Base-by-base conservation (phyloP, 331 rosid genomes). In the Phaseolus coccineus region DNA sequence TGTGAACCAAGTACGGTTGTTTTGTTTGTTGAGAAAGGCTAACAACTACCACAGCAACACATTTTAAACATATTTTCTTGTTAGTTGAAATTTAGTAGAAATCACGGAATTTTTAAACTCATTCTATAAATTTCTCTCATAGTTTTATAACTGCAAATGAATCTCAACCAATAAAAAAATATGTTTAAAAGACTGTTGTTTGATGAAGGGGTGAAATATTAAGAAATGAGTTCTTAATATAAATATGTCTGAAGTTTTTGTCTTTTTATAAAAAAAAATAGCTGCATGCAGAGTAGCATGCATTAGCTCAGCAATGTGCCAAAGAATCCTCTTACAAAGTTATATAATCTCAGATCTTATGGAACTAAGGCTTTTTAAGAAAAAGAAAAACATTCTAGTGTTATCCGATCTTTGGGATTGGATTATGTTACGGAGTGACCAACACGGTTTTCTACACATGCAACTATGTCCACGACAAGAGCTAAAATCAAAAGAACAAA, bases 391-490 rank as follows among this genome's bases (percentile, higher is more conserved):
- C 3, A 9, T 19, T 58, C 30, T 27, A 14, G 48, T 69, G 65
- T 61, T 79, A 71, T 79, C 57, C 30, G 16, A 62, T 65, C 40
- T 37, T 70, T 71, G 44, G 3, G 71, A 35, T 48, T 16, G 7
- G 73, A 61, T 40, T 53, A 31, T 28, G 61, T 64, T 27, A 58
- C 42, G 30, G 59, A 64, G 69, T 72, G 75, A 80, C 80, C 70
- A 65, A 73, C 67, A 24, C 0, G 13, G 40, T 28, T 30, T 19
- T 65, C 13, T 73, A 69, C 75, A 28, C 15, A 30, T 73, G 74
- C 30, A 30, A 74, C 30, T 12, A 3, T 64, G 69, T 73, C 40
- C 80, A 65, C 11, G 39, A 53, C 44, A 39, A 40, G 74, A 40
- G 10, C 64, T 22, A 53, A 40, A 55, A 67, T 68, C n/a, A 66